phyloP scores from a whole-genome alignment of 176 grass and related monocot genomes.

The Poa pratensis region DNA sequence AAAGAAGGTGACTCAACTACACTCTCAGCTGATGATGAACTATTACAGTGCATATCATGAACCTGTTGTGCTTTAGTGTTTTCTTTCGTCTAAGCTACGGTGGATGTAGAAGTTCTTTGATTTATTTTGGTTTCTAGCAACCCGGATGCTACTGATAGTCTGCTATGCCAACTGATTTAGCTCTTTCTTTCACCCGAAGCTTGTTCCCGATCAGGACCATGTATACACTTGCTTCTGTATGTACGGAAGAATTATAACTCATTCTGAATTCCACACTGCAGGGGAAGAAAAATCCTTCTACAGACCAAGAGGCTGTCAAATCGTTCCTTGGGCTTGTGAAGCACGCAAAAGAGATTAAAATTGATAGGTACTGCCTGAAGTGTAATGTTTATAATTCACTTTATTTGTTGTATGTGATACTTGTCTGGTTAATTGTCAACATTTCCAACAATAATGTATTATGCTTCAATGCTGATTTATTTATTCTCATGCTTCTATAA shows the following conservation, averaged over 20 bases:
- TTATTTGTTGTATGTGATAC: slow-evolving; percentile 14
- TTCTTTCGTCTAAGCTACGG: not conserved
- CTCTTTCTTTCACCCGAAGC: slow-evolving; percentile 28
- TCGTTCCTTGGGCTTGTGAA: slow-evolving; percentile 75
- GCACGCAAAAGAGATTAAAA: slow-evolving; percentile 75
- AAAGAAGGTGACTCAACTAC: not conserved
- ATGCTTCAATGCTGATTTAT: slow-evolving; percentile 10
- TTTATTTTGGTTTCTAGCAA: slow-evolving; percentile 2
- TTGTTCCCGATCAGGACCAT: not conserved
- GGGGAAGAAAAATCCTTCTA: slow-evolving; percentile 95
- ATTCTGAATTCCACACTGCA: slow-evolving; percentile 42
- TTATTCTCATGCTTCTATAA: not conserved
- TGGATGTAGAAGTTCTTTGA: slow-evolving; percentile 28
- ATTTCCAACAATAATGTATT: slow-evolving; percentile 8
- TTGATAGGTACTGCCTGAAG: slow-evolving; percentile 64
- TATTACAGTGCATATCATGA: slow-evolving; percentile 13
- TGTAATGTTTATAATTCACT: not conserved
- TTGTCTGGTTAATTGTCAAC: not conserved
- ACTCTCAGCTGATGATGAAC: not conserved
- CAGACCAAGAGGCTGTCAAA: slow-evolving; percentile 67
- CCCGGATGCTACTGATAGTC: not conserved
- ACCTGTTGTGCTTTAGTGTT: not conserved
- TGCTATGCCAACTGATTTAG: not conserved
- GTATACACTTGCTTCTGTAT: slow-evolving; percentile 8
- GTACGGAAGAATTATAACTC: slow-evolving; percentile 9